Base-by-base conservation (phyloP, 2,329 filamentous ascomycete species). In the Penicillium sp. region DNA sequence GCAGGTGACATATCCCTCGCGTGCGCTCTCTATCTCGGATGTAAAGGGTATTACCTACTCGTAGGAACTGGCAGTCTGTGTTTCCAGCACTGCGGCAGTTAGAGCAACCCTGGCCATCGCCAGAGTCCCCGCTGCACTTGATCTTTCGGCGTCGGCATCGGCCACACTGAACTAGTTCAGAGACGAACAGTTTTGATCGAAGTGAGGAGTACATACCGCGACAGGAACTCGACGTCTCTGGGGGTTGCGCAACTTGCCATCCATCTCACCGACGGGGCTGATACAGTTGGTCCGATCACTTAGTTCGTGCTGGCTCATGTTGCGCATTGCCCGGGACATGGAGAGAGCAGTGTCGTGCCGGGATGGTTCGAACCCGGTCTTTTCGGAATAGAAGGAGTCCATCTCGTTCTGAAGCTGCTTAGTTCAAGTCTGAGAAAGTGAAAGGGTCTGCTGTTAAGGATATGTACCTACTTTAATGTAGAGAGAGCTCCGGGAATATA, bases 91-190 rank as follows among this genome's bases (percentile, higher is more conserved):
- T 85, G 66, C 86, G 88, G 78, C 93, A 97, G 72, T 92, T 96
- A 10, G 83, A 79, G 74, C 93, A 97, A n/a, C 87, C 86, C 34
- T 79, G 76, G n/a, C 88, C 89, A 66, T 88, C 85, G 28, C 89
- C 89, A 29, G 83, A 80, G 69, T 96, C 91, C 39, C 93, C 93
- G 67, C 90, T 96, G 77, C 93, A 97, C 64, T 91, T 88, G 66
- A 97, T 97, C 80, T 97, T 97, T 55, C 93, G 85, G 77, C 93
- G 92, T 56, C 93, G 86, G 75, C 93, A 97, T 62, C 93, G 86
- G 31, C 86, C 85, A 72, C 93, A 97, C 93, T 97, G 61, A 18
- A 10, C 23, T 14, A 18, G 51, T 40, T 62, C 39, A 65, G 57
- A 10, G 5, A 10, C 14, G 24, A 40, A 26, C 6, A 34, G 8